A percentile compares a stretch with the other conserved stretches of the same genome.
These are phyloP conservation scores for Thalassiosira hispida DNA, from an alignment of 352 stramenopile species.

Conservation along the genomic window DNA sequence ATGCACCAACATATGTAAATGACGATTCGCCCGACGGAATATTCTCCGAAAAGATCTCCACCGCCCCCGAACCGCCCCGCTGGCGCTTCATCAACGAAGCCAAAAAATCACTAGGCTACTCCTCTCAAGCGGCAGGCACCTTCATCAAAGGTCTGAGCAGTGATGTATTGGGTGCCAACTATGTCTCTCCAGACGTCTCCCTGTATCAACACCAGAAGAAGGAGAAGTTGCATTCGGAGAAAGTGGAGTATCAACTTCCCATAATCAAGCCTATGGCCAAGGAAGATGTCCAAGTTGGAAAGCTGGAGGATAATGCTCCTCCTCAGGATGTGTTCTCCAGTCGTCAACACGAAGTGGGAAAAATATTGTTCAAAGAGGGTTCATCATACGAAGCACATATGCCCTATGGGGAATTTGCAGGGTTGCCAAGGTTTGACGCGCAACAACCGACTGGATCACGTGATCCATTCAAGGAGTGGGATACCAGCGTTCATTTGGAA, in stretches of 20 bases:
- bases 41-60: too few species aligned
- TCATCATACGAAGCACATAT: constrained; percentile 8
- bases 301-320: constrained; percentile 5
- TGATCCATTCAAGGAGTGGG: constrained; percentile 29
- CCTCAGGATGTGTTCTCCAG: background rate
- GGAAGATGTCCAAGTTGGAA: constrained; percentile 9
- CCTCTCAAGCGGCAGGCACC: constrained; percentile 4
- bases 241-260: background rate
- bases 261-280: background rate
- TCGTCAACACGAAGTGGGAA: constrained; percentile 27
- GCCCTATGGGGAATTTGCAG: constrained; percentile 14
- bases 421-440: constrained; percentile 18
- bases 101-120: constrained; percentile 33
- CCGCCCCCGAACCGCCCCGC: constrained; percentile 16
- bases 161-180: constrained; percentile 20
- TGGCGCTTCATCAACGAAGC: constrained; percentile 41
- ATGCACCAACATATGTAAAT: too few species aligned
- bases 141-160: constrained; percentile 12
- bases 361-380: constrained; percentile 24
- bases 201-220: background rate
- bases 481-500: background rate
- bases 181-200: constrained; percentile 13
- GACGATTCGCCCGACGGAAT: too few species aligned
- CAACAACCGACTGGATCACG: background rate
- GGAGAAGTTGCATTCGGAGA: background rate